Conservation (phyloP, 805 yeast species). For the Candida methanosorbosa region DNA sequence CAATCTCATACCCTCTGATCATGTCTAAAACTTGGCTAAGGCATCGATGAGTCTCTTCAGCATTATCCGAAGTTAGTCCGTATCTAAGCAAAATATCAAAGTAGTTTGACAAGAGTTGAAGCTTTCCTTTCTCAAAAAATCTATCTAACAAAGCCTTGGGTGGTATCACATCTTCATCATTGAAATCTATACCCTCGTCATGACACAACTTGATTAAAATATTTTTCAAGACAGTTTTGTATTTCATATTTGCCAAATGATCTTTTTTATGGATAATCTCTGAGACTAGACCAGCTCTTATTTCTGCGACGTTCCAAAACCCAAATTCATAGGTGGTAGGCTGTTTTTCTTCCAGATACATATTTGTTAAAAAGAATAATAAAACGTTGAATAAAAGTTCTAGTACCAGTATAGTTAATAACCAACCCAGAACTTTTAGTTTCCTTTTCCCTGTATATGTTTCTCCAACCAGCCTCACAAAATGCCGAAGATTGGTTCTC, state of each 20-base stretch:
- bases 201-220: too few relatives aligned
- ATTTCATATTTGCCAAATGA: too few relatives aligned
- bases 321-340: slow-evolving; percentile 20
- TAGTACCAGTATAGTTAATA: slow-evolving; percentile 33
- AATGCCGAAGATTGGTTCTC: too few relatives aligned
- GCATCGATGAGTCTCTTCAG: slow-evolving; percentile 16
- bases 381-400: slow-evolving; percentile 25
- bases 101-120: too few relatives aligned
- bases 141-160: too few relatives aligned
- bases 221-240: too few relatives aligned
- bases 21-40: slow-evolving; percentile 23
- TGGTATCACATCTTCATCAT: too few relatives aligned
- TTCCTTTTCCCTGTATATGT: too few relatives aligned
- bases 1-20: slow-evolving; percentile 19
- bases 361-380: slow-evolving; percentile 22
- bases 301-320: slow-evolving; percentile 18
- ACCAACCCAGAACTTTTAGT: too few relatives aligned
- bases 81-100: slow-evolving; percentile 30
- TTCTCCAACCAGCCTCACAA: too few relatives aligned
- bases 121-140: too few relatives aligned
- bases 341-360: slow-evolving; percentile 21
- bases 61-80: slow-evolving; percentile 25
- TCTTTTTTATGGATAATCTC: slow-evolving; percentile 27
- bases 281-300: slow-evolving; percentile 28
- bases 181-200: too few relatives aligned